phyloP scores from a whole-genome alignment of 139 green algal species.

The Chlorella sp. region DNA sequence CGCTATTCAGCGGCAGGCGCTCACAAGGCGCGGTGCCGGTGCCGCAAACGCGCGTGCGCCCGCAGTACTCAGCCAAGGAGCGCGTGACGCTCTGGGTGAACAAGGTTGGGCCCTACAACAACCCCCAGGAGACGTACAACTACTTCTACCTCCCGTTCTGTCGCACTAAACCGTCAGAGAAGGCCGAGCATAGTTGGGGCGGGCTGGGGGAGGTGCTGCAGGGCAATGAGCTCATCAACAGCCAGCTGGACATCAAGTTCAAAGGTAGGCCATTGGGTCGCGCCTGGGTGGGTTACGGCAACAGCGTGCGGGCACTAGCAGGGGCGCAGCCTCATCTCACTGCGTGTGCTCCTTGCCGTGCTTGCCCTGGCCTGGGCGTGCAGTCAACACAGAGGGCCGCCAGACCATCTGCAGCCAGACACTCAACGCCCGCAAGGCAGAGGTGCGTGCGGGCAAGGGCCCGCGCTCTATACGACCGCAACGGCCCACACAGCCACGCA shows the following conservation, averaged over 20 bases:
- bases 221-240: conserved; percentile 95
- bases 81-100: conserved; percentile 77
- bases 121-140: conserved; percentile 96
- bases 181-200: conserved; percentile 82
- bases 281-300: neutral
- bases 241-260: conserved; percentile 65
- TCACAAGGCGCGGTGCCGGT: too few relatives aligned
- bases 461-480: too few relatives aligned
- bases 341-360: neutral
- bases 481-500: too few relatives aligned
- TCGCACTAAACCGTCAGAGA: conserved; percentile 20
- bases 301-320: too few relatives aligned
- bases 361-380: neutral
- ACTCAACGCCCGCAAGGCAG: conserved; percentile 50
- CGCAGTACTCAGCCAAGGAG: conserved; percentile 34
- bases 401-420: conserved; percentile 61
- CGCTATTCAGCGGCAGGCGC: too few relatives aligned
- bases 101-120: conserved; percentile 96
- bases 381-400: neutral
- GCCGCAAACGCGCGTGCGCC: too few relatives aligned
- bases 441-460: too few relatives aligned
- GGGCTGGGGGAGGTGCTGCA: conserved; percentile 92
- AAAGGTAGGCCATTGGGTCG: neutral
- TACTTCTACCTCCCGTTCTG: conserved; percentile 95
- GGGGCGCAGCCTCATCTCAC: too few relatives aligned